Base-by-base conservation (phyloP, 495 filamentous ascomycete genomes). In the Alectoria sarmentosa region DNA sequence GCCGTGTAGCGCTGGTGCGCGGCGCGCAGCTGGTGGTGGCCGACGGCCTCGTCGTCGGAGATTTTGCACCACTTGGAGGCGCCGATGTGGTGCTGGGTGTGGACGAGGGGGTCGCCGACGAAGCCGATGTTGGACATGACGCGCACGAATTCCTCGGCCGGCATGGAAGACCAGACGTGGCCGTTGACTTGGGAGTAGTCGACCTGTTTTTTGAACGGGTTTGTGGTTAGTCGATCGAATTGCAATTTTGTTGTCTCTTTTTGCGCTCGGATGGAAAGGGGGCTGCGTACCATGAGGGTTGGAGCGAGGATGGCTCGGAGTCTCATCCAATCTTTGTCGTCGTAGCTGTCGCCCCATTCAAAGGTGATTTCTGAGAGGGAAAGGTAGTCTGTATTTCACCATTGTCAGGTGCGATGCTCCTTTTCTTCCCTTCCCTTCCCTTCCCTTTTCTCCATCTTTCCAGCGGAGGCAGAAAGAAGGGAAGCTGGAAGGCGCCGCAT, bases 261-360 rank as follows among this genome's bases (percentile, higher is more conserved):
- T 28, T 2, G 39, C n/a, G 37, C 1, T 11, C 21, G 28, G 3
- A 14, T 14, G 34, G 13, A 6, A 2, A 21, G 14, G 42, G 38
- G 17, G 1, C 13, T 42, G 36, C 61, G 17, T 28, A 86, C 83
- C 65, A 77, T 77, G 39, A 90, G 75, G 21, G 78, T 85, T 5
- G 87, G 86, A 28, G 87, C 87, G 46, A 90, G 84, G 74, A 85
- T 87, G 63, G 81, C 82, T 37, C 75, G 70, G 52, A 90, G 80
- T 56, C 86, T 80, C 14, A 79, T 74, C 84, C 86, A 90, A 78
- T 90, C 84, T 58, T 70, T 70, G 26, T 37, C 52, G 52, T 70
- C 69, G 56, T 69, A 70, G 52, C 66, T 70, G 21, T 70, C 66
- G 23, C 39, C 38, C 66, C 69, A 70, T 58, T 67, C 65, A 32